These are phyloP conservation scores for Lantana camara DNA, from an alignment of 257 asterid genomes.

Conservation along the genomic window DNA sequence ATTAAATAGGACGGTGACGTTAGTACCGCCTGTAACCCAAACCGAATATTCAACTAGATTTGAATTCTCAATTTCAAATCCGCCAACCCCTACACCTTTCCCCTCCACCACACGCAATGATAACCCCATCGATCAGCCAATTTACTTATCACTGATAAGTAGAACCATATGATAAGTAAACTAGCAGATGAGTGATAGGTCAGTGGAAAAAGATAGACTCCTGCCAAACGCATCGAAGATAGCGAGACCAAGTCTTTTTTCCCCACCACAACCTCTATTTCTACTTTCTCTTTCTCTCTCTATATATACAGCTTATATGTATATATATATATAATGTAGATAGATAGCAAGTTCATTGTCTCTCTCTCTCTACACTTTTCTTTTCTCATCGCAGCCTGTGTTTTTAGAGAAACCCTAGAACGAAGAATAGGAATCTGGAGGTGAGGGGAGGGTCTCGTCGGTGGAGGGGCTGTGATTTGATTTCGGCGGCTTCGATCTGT, in stretches of 20 bases:
- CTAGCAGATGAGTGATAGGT: constrained; percentile 32
- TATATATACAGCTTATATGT: constrained; percentile 25
- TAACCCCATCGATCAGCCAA: fast-evolving
- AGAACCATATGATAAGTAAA: fast-evolving
- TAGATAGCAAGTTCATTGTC: constrained; percentile 16
- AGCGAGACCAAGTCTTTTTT: constrained; percentile 89
- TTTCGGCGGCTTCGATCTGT: constrained; percentile 69
- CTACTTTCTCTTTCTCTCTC: constrained; percentile 38
- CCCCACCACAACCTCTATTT: constrained; percentile 58
- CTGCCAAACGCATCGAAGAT: constrained; percentile 97
- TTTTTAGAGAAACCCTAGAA: constrained; percentile 66
- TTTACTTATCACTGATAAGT: fast-evolving
- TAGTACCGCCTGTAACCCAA: constrained; percentile 55
- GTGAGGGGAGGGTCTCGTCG: constrained; percentile 33
- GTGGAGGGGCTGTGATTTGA: constrained; percentile 42
- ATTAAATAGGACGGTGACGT: constrained; percentile 36
- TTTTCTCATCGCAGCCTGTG: constrained; percentile 35
- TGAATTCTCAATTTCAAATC: constrained; percentile 73
- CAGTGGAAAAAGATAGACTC: constrained; percentile 60
- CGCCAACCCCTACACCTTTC: constrained; percentile 58
- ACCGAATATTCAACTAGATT: constrained; percentile 73
- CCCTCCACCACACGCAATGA: constrained; percentile 57
- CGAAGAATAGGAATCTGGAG: constrained; percentile 22
- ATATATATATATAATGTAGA: constrained; percentile 5
- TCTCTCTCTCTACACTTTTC: constrained; percentile 35